Evolutionary conservation across 257 asterid genomes (phyloP), one percentile per base, ranked within the genome.

Genomic region (Leptodermis oblonga): DNA sequence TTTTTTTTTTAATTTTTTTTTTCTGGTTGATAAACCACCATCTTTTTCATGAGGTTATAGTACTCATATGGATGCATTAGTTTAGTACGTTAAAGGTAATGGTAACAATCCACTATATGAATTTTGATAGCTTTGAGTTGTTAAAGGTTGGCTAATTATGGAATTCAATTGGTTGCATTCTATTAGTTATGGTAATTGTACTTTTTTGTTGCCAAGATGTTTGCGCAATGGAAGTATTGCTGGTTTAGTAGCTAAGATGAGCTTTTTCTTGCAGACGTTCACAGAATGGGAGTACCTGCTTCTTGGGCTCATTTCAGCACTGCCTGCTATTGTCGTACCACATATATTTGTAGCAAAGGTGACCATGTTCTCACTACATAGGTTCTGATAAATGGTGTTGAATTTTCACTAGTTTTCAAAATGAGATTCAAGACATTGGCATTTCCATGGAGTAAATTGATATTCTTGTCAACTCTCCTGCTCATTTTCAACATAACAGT

Each of bases 221-320:
- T n/a, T n/a, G n/a, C n/a, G n/a, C n/a, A n/a, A n/a, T n/a, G n/a
- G n/a, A n/a, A n/a, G n/a, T n/a, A n/a, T n/a, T n/a, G n/a, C n/a
- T n/a, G n/a, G n/a, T n/a, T n/a, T n/a, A n/a, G n/a, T n/a, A n/a
- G n/a, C n/a, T n/a, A n/a, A n/a, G n/a, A n/a, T n/a, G n/a, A n/a
- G n/a, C n/a, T n/a, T 36, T 56, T 65, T n/a, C 14, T 73, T 39
- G 53, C 69, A 76, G 80, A 76, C 45, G 15, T 76, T 76, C 37
- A 71, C 76, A 22, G 80, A 76, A 76, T 67, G 22, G 73, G 80
- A 76, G 17, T 76, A 76, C 65, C 66, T 76, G 34, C 54, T 76
- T 58, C 28, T 76, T 30, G 80, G 80, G 30, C 80, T 76, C 71
- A 70, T 76, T 71, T 76, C 80, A 20, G 76, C 73, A 58, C 70